Evolutionary conservation across 2,329 filamentous ascomycete species (phyloP), one percentile per base, ranked within the genome.

Genomic region (Pseudofabraea citricarpa): DNA sequence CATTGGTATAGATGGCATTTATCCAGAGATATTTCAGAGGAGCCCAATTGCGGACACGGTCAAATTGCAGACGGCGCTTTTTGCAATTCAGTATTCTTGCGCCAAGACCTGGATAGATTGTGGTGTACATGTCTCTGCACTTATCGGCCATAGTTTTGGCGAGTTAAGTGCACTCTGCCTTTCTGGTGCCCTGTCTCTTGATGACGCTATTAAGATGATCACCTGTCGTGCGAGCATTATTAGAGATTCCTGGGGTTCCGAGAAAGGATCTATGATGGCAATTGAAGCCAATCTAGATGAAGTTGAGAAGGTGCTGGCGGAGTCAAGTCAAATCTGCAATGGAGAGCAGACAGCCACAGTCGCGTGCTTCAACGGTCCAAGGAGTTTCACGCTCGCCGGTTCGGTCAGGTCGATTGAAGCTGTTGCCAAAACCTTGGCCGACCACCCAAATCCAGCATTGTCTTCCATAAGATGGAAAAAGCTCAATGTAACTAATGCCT

Each of bases 101-200:
- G 64, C 66, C 0, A 56, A 47, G 23, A 43, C 51, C 3, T 70
- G 67, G 66, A 58, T 61, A 15, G 52, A 60, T 31, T 49, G 50
- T 47, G 55, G 59, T 18, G 27, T 69, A 1, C 23, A 58, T 10
- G 52, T 64, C 1, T 16, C 23, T n/a, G 55, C 57, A 1, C 32
- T 69, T 6, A 44, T 69, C 8, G 65, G 64, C 0, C 65, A 66
- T 43, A 65, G 62, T 49, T 58, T 68, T 41, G 65, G 65, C 7
- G 56, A 67, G 42, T 42, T 67, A 2, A 63, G 62, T 0, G 64
- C 62, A 2, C 43, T 66, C 3, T 58, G 60, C 31, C 46, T 65
- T 1, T 56, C 63, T 2, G 60, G 61, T 1, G 47, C 50, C 1
- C 37, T 66, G 9, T 58, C 53, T 7, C 49, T 65, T 0, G 6